Evolutionary conservation across 1,284 basidiomycete genomes (phyloP), one percentile per base, ranked within the genome.

Genomic region (Inonotus obliquus): DNA sequence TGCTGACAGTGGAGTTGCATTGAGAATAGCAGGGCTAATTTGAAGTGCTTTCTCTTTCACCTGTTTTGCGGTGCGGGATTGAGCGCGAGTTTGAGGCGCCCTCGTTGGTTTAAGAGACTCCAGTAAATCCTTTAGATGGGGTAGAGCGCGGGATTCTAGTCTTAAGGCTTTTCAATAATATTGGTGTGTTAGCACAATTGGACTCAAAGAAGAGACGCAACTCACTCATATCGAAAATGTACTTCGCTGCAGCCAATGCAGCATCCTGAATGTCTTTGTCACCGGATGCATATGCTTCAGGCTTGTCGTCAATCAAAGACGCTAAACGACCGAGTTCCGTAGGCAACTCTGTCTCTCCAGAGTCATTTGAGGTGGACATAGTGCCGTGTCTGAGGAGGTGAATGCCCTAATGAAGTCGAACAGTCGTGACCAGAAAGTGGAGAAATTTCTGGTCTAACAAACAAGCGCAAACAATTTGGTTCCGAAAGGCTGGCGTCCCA

Each of bases 191-290:
- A 47, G 10, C 10, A 49, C 38, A 45, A 25, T 5, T 5, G 19
- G 27, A 19, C 35, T n/a, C 54, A 44, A 29, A 44, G n/a, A 32
- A 21, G 19, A 39, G 41, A 58, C 27, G 19, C 10, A 11, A 58
- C 49, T 39, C 69, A 94, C 93, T 89, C 38, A 89, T 76, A 72
- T 95, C 89, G 67, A 94, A 96, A 25, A 93, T 75, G 69, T 82
- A 85, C 76, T 93, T 92, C 35, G 87, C 76, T 11, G 88, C 91
- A 57, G 76, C 70, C 49, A 94, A 75, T 19, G 92, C 88, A 59
- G 83, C 79, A 53, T 74, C 69, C 23, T 82, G 79, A 37, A 93
- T 77, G 49, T 81, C 79, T 41, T 76, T 70, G 71, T 80, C 85
- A 35, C 87, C 86, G 7, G 72, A 70, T 13, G 82, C 82, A 65